Base-by-base conservation (phyloP, 352 stramenopile genomes). In the Thraustotheca clavata region DNA sequence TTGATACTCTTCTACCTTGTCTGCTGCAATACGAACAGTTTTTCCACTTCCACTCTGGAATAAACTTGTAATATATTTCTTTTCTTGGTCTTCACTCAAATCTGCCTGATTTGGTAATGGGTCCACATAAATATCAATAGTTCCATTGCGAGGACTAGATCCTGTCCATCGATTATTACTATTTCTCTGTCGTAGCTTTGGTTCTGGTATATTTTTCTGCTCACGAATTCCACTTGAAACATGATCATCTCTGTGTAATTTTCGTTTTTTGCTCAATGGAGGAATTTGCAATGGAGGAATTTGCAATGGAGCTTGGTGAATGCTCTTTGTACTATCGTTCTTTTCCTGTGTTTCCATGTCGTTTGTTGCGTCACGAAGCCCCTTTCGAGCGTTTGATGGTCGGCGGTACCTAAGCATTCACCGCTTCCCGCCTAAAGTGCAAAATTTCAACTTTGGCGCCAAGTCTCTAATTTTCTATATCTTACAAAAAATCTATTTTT, bases 1-100 rank as follows among this genome's bases (percentile, higher is more conserved):
- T 3, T 49, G 39, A 24, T 54, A 63, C 27, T 49, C 55, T 16
- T 47, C 39, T 14, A 63, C 32, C 39, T 63, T 63, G 20, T 40
- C 32, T 7, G 18, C 33, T 16, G 55, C 31, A 34, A 63, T 8
- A 16, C 34, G 39, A 14, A 63, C 55, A 18, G 20, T 18, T 20
- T 35, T 43, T 14, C 50, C 50, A n/a, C 32, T 34, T n/a, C 26
- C 50, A 41, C 26, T 60, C 50, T 60, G 50, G 33, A 60, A 60
- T 18, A 60, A 18, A 60, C 50, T 60, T 3, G 33, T 38, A 20
- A 60, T 24, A 52, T 11, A 2, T 1, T 18, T 9, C 12, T 52
- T 11, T 52, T 31, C 11, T 24, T 20, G 24, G n/a, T 2, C 6
- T 24, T 24, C 43, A 31, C 24, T 2, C 43, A 31, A 52, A 9